phyloP scores from a whole-genome alignment of 441 rosid species.

The Adansonia madagascariensis region DNA sequence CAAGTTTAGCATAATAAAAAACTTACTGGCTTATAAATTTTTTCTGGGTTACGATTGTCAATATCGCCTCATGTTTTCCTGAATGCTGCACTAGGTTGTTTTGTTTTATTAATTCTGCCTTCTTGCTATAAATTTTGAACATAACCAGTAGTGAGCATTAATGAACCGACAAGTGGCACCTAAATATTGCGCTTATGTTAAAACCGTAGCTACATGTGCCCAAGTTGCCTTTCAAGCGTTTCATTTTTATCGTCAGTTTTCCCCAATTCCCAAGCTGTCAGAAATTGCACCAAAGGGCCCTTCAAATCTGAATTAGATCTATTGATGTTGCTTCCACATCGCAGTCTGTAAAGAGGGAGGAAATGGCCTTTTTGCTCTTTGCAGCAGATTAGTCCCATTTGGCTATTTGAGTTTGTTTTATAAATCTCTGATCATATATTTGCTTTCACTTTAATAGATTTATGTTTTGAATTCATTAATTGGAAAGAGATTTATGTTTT shows the following conservation, averaged over 20 bases:
- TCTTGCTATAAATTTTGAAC: neutral
- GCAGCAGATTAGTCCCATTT: slow-evolving; percentile 18
- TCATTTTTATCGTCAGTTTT: slow-evolving; percentile 16
- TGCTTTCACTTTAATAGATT: neutral
- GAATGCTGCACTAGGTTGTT: neutral
- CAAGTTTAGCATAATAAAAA: neutral
- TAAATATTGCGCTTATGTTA: neutral
- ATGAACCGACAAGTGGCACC: slow-evolving; percentile 9
- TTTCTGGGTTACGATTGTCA: neutral
- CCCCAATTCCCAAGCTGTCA: slow-evolving; percentile 3
- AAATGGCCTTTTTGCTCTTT: neutral
- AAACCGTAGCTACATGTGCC: slow-evolving; percentile 2
- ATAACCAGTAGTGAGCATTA: neutral
- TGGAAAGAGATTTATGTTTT: neutral
- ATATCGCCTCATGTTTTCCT: neutral
- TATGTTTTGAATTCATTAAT: slow-evolving; percentile 6
- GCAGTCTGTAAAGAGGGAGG: neutral
- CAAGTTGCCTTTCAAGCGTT: slow-evolving; percentile 7
- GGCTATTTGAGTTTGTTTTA: neutral
- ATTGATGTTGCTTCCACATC: neutral
- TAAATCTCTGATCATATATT: neutral
- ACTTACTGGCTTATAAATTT: neutral
- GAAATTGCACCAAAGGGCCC: neutral
- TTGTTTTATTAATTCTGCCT: neutral
- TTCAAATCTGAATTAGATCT: slow-evolving; percentile 16